Evolutionary conservation across 129 eudicot species (phyloP), one percentile per base, ranked within the genome.

Genomic region (Gnaphalium uliginosum): DNA sequence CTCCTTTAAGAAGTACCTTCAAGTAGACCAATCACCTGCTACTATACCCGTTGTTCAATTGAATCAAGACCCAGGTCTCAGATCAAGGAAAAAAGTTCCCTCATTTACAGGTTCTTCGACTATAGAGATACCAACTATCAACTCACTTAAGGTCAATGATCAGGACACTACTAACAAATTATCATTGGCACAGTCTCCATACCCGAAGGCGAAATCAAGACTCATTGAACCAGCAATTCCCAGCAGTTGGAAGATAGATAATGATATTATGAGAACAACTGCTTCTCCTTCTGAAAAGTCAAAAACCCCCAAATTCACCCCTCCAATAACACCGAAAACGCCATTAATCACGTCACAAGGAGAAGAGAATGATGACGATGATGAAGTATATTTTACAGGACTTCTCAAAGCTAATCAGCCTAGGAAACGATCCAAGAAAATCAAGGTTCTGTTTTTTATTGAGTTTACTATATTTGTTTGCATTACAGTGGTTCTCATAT

Each of bases 311-410:
- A 72, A 72, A 72, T 70, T 24, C 5, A 29, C 86, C 5, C 59
- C 80, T 74, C 92, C 92, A 8, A 26, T 54, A 65, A 85, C 86
- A 21, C 92, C 85, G 2, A 80, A 18, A 78, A 79, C 89, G 22
- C 92, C 89, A 15, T 65, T 81, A 15, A 22, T 83, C 51, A 69
- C 69, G 21, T 63, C 87, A 21, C 73, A 67, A 51, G 22, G 41
- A 74, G 76, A 67, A 43, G 88, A 73, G 3, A 86, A 81, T 4
- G 85, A 83, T 24, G 75, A 82, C 1, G 85, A 78, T 15, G 87
- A 79, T 11, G 86, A 85, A 8, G 84, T 76, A 5, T 83, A 88
- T 71, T 77, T 15, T 7, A 76, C 87, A 37, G 61, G 56, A 9
- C 35, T 43, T 59, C 65, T 85, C 17, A 68, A 73, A 78, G 29